phyloP scores from a whole-genome alignment of 2,329 filamentous ascomycete species.

The Diaporthe vexans region DNA sequence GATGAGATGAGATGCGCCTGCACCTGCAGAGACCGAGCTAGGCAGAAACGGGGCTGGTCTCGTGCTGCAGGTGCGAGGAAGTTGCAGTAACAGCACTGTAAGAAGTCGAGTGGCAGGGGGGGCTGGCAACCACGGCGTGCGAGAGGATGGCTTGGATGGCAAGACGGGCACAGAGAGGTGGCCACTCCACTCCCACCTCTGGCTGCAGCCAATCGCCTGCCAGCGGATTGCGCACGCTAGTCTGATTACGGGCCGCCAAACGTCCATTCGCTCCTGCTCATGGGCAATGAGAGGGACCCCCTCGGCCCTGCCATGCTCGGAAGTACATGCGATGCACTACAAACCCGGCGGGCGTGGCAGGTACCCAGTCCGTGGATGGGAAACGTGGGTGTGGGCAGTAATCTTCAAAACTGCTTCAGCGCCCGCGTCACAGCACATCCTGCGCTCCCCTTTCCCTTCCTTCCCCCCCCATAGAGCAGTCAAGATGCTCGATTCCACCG shows the following conservation, averaged over 20 bases:
- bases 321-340: slow-evolving; percentile 26
- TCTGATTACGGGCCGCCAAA: slow-evolving; percentile 32
- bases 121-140: neutral
- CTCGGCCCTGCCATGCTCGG: slow-evolving; percentile 8
- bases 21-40: slow-evolving; percentile 36
- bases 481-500: slow-evolving; percentile 68
- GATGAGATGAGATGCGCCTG: slow-evolving; percentile 38
- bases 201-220: slow-evolving; percentile 30
- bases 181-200: slow-evolving; percentile 14
- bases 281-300: slow-evolving; percentile 10
- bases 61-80: slow-evolving; percentile 9
- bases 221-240: slow-evolving; percentile 28
- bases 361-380: neutral
- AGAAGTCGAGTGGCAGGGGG: slow-evolving; percentile 27
- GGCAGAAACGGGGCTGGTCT: slow-evolving; percentile 42
- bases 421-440: slow-evolving; percentile 48
- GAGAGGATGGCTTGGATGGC: neutral
- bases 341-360: neutral
- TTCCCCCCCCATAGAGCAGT: slow-evolving; percentile 63
- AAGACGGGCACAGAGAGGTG: slow-evolving; percentile 1
- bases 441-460: slow-evolving; percentile 52
- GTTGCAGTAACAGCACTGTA: slow-evolving; percentile 19
- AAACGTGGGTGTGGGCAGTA: slow-evolving; percentile 24
- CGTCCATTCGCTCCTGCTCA: slow-evolving; percentile 28
- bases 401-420: slow-evolving; percentile 53